phyloP scores from a whole-genome alignment of 371 early-diverging fungal genomes.

The Blakeslea trispora region DNA sequence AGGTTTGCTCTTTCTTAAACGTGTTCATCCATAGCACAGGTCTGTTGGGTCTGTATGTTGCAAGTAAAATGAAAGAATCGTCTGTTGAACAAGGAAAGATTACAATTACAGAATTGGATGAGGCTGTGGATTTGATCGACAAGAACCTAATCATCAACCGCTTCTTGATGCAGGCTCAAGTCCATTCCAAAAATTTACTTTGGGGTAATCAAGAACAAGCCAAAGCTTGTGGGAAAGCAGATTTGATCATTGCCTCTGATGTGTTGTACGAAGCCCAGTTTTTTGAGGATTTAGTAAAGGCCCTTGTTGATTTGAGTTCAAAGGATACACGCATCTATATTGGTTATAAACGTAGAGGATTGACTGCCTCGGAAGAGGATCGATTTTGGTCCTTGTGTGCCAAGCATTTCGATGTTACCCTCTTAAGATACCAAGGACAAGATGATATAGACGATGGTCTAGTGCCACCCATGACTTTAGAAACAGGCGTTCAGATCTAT shows the following conservation, averaged over 20 bases:
- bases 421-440: conserved; percentile 15
- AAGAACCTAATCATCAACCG: conserved; percentile 42
- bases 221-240: conserved; percentile 34
- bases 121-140: conserved; percentile 51
- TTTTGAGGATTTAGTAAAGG: conserved; percentile 49
- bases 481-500: conserved; percentile 41
- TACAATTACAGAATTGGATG: conserved; percentile 57
- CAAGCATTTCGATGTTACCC: conserved; percentile 24
- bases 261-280: conserved; percentile 58
- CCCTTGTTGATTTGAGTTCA: conserved; percentile 47
- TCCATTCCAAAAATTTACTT: conserved; percentile 24
- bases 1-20: no score
- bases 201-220: conserved; percentile 38
- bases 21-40: conserved; percentile 45
- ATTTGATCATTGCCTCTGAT: conserved; percentile 64
- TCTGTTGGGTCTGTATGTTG: conserved; percentile 53
- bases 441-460: conserved; percentile 24
- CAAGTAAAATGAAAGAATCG: conserved; percentile 32
- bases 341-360: conserved; percentile 59
- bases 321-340: conserved; percentile 52
- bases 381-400: conserved; percentile 48
- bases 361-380: conserved; percentile 38
- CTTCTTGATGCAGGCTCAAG: conserved; percentile 10
- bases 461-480: conserved; percentile 29
- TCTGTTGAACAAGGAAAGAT: conserved; percentile 18